Percentiles rank a stretch among this genome's conserved stretches.
Conservation (phyloP, 192 early-diverging fungal genomes). For the Linnemannia schmuckeri region DNA sequence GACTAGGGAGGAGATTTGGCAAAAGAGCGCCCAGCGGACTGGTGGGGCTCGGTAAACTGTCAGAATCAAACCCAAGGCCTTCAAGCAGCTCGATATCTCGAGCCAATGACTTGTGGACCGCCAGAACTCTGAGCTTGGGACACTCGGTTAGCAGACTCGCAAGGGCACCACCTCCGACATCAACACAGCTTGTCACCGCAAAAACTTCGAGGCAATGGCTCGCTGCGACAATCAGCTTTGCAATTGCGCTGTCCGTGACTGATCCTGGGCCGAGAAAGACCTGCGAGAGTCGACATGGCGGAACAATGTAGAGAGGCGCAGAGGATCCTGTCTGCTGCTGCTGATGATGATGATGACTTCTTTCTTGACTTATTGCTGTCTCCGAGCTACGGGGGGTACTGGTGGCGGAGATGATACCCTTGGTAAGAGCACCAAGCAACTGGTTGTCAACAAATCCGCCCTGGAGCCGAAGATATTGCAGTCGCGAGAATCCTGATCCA, state of each 20-base stretch:
- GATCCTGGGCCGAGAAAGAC: constrained; percentile 51
- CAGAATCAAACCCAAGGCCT: constrained; percentile 26
- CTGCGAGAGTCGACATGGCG: constrained; percentile 30
- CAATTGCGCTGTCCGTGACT: constrained; percentile 47
- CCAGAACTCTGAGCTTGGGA: constrained; percentile 42
- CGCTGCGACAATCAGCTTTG: constrained; percentile 33
- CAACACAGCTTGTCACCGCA: constrained; percentile 48
- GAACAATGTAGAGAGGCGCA: not conserved
- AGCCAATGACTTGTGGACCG: constrained; percentile 32
- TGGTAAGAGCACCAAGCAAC: constrained; percentile 29
- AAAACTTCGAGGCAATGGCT: constrained; percentile 39
- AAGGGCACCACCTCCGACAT: constrained; percentile 42
- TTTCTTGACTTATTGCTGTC: not conserved
- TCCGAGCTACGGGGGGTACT: not conserved
- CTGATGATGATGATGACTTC: not conserved
- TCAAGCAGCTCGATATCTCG: constrained; percentile 37
- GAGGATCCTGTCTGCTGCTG: not conserved
- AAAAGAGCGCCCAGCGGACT: not conserved
- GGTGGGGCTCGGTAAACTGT: not conserved
- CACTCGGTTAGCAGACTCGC: constrained; percentile 42
- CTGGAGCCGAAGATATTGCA: constrained; percentile 34
- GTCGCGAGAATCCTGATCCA: constrained; percentile 24
- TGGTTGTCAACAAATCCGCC: constrained; percentile 52
- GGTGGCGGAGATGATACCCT: constrained; percentile 8
- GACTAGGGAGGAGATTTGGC: not conserved